Evolutionary conservation across 2,329 filamentous ascomycete genomes (phyloP).

Genomic region (Colletotrichum lentis): DNA sequence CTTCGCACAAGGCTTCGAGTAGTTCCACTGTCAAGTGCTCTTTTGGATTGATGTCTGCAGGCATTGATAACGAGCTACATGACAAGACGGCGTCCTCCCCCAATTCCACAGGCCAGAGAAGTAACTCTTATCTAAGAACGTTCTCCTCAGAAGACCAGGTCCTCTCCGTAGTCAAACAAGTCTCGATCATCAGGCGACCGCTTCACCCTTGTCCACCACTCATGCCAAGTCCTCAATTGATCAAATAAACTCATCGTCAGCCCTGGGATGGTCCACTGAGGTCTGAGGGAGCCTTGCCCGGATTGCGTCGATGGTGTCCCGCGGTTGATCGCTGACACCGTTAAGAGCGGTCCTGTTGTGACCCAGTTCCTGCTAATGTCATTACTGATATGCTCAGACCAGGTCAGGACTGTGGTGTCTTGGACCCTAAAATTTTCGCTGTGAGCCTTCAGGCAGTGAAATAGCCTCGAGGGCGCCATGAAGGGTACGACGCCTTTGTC

Average conservation of each 20-base stretch:
- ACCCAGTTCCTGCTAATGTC: conserved; percentile 59
- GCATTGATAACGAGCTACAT: neutral
- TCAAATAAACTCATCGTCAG: conserved; percentile 47
- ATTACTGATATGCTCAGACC: conserved; percentile 53
- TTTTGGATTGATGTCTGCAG: neutral
- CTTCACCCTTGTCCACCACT: conserved; percentile 44
- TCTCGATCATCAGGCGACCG: neutral
- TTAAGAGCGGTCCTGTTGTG: conserved; percentile 46
- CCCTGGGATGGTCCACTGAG: conserved; percentile 45
- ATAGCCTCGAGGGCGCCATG: conserved; percentile 36
- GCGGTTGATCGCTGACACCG: conserved; percentile 50
- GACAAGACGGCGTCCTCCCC: neutral
- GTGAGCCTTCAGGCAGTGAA: conserved; percentile 35
- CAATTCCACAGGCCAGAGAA: neutral
- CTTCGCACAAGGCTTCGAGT: too few species aligned
- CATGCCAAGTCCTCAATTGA: conserved; percentile 47
- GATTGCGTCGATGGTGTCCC: conserved; percentile 47
- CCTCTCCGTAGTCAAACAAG: conserved; percentile 15
- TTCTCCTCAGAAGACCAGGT: conserved; percentile 27
- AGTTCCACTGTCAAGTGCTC: neutral
- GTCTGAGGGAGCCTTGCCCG: conserved; percentile 47
- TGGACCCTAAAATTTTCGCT: conserved; percentile 23
- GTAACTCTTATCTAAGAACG: neutral
- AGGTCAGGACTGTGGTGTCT: conserved; percentile 49
- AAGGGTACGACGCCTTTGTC: neutral